A percentile compares a stretch with the other conserved stretches of the same genome.
These are phyloP conservation scores for Arabidopsis hybrid DNA, from an alignment of 441 rosid species.

Conservation along the genomic window DNA sequence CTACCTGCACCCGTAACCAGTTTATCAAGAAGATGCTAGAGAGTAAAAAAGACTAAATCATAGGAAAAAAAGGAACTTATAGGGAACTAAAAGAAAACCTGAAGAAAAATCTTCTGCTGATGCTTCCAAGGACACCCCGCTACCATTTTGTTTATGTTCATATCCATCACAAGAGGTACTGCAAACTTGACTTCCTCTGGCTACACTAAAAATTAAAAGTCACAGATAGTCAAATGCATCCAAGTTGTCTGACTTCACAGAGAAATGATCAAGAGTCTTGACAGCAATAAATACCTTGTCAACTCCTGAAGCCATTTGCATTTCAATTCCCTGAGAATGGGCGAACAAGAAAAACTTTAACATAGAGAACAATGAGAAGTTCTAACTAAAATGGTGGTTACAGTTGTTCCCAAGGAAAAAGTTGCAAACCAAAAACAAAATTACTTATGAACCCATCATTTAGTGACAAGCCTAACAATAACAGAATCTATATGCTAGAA, in stretches of 20 bases:
- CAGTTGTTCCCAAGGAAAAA: neutral
- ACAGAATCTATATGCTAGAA: neutral
- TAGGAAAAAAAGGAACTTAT: conserved; percentile 3
- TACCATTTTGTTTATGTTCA: conserved; percentile 82
- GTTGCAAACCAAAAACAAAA: conserved; percentile 4
- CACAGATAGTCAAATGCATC: conserved; percentile 52
- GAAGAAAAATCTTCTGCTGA: conserved; percentile 85
- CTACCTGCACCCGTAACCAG: conserved; percentile 39
- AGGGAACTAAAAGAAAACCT: conserved; percentile 56
- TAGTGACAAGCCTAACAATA: conserved; percentile 4
- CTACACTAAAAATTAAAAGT: conserved; percentile 76
- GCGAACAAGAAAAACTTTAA: conserved; percentile 6
- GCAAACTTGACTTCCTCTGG: conserved; percentile 91
- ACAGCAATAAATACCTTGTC: conserved; percentile 76
- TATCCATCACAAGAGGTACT: conserved; percentile 80
- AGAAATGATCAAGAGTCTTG: conserved; percentile 18
- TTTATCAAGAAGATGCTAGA: conserved; percentile 11
- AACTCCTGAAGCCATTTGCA: conserved; percentile 73
- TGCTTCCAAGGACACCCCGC: conserved; percentile 91
- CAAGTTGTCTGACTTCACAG: conserved; percentile 30
- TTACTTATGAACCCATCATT: neutral
- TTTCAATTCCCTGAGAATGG: conserved; percentile 84
- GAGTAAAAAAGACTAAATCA: conserved; percentile 12
- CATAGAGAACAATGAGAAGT: neutral
- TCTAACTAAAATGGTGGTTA: conserved; percentile 1